phyloP scores from a whole-genome alignment of 148 eudicot species.

The Chenopodium berlandieri region DNA sequence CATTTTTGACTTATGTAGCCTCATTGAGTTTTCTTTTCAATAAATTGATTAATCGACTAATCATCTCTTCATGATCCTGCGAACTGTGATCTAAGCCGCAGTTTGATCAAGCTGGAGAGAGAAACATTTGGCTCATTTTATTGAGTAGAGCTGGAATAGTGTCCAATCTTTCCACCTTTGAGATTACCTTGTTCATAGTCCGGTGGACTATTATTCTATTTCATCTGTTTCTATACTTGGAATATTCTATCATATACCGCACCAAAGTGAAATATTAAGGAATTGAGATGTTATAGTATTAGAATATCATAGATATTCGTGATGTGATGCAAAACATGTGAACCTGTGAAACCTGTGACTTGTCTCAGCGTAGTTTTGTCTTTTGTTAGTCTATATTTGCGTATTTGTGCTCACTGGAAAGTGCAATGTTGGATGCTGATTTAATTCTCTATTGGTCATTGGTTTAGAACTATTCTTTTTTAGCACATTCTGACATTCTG shows the following conservation, averaged over 20 bases:
- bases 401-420: not conserved
- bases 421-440: not conserved
- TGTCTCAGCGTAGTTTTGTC: not conserved
- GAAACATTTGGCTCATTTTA: not conserved
- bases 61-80: not conserved
- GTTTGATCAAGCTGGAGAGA: not conserved
- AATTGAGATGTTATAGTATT: not conserved
- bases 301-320: not conserved
- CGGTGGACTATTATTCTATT: no score
- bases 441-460: not conserved
- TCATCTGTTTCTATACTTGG: no score
- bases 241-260: no score
- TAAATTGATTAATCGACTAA: not conserved
- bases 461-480: not conserved
- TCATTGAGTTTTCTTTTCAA: not conserved
- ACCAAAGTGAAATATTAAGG: not conserved
- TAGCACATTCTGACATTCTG: not conserved
- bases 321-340: not conserved
- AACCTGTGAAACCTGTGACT: not conserved
- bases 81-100: not conserved
- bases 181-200: no score
- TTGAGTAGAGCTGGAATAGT: no score
- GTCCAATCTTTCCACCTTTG: no score
- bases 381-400: not conserved
- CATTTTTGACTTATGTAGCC: constrained; percentile 3